Percentiles rank a stretch among this genome's conserved stretches.
Conservation (phyloP, 2,329 filamentous ascomycete species). For the Esteya vermicola region DNA sequence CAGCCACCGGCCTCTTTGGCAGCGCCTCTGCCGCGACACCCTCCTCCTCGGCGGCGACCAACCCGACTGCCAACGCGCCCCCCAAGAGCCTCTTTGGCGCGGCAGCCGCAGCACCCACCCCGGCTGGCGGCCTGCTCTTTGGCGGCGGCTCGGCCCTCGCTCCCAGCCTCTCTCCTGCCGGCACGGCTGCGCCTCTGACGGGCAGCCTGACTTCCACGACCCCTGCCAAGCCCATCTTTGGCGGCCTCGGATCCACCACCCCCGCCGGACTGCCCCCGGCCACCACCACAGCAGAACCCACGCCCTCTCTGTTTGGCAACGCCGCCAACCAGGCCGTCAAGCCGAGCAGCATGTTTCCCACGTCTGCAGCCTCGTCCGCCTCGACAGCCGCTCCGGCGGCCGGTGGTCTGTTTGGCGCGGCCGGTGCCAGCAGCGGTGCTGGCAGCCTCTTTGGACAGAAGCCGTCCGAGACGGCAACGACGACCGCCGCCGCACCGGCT, state of each 20-base stretch:
- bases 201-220: constrained; percentile 16
- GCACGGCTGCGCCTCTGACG: constrained; percentile 6
- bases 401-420: not conserved
- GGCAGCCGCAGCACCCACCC: not conserved
- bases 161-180: not conserved
- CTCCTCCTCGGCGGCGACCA: constrained; percentile 7
- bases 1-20: not conserved
- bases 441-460: constrained; percentile 10
- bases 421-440: not conserved
- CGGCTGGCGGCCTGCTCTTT: not conserved
- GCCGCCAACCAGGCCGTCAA: not conserved
- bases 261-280: constrained; percentile 37
- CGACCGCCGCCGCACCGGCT: constrained; percentile 10
- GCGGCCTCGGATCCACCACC: constrained; percentile 32
- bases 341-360: not conserved
- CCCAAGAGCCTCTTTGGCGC: not conserved
- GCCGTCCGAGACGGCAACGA: constrained; percentile 8
- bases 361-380: not conserved
- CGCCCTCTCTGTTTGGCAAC: constrained; percentile 4
- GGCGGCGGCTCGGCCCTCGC: not conserved
- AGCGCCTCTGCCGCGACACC: not conserved
- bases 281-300: constrained; percentile 20
- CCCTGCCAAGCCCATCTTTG: constrained; percentile 30
- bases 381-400: not conserved
- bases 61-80: not conserved